Evolutionary conservation across 2,329 filamentous ascomycete species (phyloP), one percentile per base, ranked within the genome.

Genomic region (Xylaria sp.): DNA sequence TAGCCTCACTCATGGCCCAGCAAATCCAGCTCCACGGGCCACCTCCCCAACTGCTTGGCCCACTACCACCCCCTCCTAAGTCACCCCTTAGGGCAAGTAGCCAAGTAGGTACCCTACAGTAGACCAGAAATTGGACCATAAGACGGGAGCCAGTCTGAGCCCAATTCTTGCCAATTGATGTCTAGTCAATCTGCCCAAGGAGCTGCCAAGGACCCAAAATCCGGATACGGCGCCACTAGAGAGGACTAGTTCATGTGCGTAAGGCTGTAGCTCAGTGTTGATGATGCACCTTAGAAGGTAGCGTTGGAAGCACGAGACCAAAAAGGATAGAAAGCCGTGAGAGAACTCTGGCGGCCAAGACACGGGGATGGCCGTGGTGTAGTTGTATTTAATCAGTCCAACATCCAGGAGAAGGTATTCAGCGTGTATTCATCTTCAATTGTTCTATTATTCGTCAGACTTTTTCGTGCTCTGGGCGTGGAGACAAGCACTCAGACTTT

Each of bases 21-120:
- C 12, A 49, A 51, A 57, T 53, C 61, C 61, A 61, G 52, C 61
- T 64, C 31, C 47, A 57, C 57, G 61, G 61, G 53, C 52, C n/a
- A 25, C 33, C 14, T n/a, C 25, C 58, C 58, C 58, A 51, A 51
- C 58, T 37, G n/a, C n/a, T 28, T 15, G 40, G 15, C 31, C 43
- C 43, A 57, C 52, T 19, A 46, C 14, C 15, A 15, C 21, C 17
- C n/a, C n/a, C n/a, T n/a, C n/a, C n/a, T n/a, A n/a, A n/a, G n/a
- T n/a, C n/a, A n/a, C n/a, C n/a, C n/a, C n/a, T n/a, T n/a, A n/a
- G n/a, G n/a, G n/a, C n/a, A n/a, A n/a, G n/a, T n/a, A n/a, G n/a
- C n/a, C n/a, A n/a, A n/a, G n/a, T n/a, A n/a, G n/a, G 15, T 31
- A n/a, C 11, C 33, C 15, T 31, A 17, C 25, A 12, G 21, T 49